phyloP scores from a whole-genome alignment of 2,329 filamentous ascomycete genomes.

The Diplodia seriata region DNA sequence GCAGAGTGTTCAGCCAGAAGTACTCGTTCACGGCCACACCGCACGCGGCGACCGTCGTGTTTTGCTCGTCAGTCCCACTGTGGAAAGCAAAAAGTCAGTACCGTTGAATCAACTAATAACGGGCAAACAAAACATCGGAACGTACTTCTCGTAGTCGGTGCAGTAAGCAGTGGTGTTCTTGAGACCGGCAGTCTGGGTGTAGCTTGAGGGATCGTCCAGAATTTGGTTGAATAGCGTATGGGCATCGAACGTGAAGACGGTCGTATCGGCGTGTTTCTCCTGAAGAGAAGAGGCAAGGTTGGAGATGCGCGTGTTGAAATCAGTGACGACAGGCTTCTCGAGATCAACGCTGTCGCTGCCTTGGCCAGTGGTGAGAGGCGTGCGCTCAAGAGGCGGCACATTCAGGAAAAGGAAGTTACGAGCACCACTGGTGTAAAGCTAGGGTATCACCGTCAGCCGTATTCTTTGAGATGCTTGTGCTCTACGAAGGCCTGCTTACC shows the following conservation, averaged over 20 bases:
- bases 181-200: conserved; percentile 58
- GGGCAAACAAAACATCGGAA: conserved; percentile 15
- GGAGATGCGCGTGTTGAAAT: conserved; percentile 59
- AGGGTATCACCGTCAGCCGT: not conserved
- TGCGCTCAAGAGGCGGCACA: conserved; percentile 59
- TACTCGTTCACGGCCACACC: conserved; percentile 66
- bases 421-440: conserved; percentile 55
- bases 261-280: conserved; percentile 50
- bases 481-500: not conserved
- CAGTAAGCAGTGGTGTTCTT: conserved; percentile 66
- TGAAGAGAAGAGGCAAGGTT: conserved; percentile 53
- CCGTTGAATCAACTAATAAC: not conserved
- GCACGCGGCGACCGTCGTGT: conserved; percentile 55
- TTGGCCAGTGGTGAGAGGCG: conserved; percentile 56
- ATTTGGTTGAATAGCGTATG: conserved; percentile 60
- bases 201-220: conserved; percentile 59
- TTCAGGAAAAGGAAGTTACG: conserved; percentile 59
- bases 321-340: conserved; percentile 54
- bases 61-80: conserved; percentile 49
- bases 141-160: conserved; percentile 58
- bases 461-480: not conserved
- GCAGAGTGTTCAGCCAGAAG: conserved; percentile 68
- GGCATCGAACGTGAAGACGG: conserved; percentile 62
- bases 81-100: not conserved
- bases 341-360: conserved; percentile 42